phyloP scores from a whole-genome alignment of 805 yeast species.

The Suhomyces pyralidae region DNA sequence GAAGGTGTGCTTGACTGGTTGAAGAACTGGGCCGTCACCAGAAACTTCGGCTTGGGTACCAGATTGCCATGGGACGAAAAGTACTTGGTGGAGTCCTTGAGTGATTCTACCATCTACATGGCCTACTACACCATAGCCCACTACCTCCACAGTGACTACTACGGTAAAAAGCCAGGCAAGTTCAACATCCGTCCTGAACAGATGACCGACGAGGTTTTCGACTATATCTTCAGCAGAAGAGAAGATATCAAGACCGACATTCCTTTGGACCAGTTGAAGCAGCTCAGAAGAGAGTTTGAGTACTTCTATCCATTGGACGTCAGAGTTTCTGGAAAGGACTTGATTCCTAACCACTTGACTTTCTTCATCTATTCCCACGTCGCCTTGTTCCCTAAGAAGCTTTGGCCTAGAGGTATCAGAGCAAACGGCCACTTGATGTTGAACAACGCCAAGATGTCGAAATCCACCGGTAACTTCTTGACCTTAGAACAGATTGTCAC shows the following conservation, averaged over 20 bases:
- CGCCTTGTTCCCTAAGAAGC: slow-evolving; percentile 84
- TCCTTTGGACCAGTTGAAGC: slow-evolving; percentile 62
- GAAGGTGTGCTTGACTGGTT: slow-evolving; percentile 95
- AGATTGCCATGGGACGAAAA: slow-evolving; percentile 95
- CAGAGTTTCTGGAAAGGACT: slow-evolving; percentile 92
- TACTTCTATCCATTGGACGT: slow-evolving; percentile 94
- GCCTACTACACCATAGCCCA: slow-evolving; percentile 90
- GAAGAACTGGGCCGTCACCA: slow-evolving; percentile 96
- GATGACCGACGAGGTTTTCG: slow-evolving; percentile 91
- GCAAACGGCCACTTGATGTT: slow-evolving; percentile 93
- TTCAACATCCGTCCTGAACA: slow-evolving; percentile 75
- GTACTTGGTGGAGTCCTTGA: slow-evolving; percentile 88
- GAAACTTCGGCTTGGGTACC: slow-evolving; percentile 95
- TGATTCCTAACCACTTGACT: slow-evolving; percentile 95
- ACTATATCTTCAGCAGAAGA: slow-evolving; percentile 76
- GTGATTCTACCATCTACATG: slow-evolving; percentile 95
- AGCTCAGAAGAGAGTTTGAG: slow-evolving; percentile 89
- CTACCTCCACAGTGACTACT: slow-evolving; percentile 79
- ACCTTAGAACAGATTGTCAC: slow-evolving; percentile 79
- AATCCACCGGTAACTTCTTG: slow-evolving; percentile 95
- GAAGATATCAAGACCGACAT: slow-evolving; percentile 59
- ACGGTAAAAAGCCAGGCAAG: slow-evolving; percentile 73
- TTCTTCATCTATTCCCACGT: slow-evolving; percentile 92
- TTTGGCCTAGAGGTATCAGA: slow-evolving; percentile 94
- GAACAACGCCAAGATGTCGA: slow-evolving; percentile 97